Evolutionary conservation across 805 yeast genomes (phyloP).

Genomic region (Saturnispora besseyi): DNA sequence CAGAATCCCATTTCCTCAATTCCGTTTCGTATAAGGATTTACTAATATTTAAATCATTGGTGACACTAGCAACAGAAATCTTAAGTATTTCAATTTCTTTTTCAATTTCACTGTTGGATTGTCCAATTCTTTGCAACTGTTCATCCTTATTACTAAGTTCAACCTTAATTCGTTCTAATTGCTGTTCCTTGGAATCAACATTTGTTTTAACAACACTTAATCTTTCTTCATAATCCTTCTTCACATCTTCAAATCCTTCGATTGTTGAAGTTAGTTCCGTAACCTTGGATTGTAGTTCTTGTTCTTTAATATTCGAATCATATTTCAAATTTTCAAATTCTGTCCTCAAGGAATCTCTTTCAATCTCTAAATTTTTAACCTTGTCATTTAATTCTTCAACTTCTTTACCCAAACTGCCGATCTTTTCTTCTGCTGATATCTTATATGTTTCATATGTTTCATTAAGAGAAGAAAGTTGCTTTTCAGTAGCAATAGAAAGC

Average conservation of each 20-base stretch:
- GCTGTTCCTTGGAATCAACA: constrained; percentile 20
- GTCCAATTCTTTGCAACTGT: constrained; percentile 21
- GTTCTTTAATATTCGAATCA: constrained; percentile 10
- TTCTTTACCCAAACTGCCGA: constrained; percentile 10
- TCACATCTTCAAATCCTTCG: constrained; percentile 20
- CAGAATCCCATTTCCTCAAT: constrained; percentile 38
- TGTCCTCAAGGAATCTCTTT: constrained; percentile 12
- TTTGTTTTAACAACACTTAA: constrained; percentile 26
- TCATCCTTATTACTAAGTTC: constrained; percentile 18
- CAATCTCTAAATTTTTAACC: constrained; percentile 10
- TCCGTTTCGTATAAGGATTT: constrained; percentile 28
- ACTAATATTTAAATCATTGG: constrained; percentile 13
- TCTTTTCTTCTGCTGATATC: constrained; percentile 19
- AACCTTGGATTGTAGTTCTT: constrained; percentile 16
- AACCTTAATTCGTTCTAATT: constrained; percentile 13
- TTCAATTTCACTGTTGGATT: constrained; percentile 6
- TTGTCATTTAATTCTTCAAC: constrained; percentile 12
- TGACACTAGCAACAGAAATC: not conserved
- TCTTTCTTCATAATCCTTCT: constrained; percentile 26
- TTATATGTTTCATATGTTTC: constrained; percentile 43
- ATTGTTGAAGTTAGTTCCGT: constrained; percentile 19
- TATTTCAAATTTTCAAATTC: constrained; percentile 11
- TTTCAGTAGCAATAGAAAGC: constrained; percentile 61
- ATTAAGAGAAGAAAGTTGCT: constrained; percentile 47
- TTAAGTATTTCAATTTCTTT: constrained; percentile 13